Base-by-base conservation (phyloP, 2,329 filamentous ascomycete genomes). In the Dactylellina sp. region DNA sequence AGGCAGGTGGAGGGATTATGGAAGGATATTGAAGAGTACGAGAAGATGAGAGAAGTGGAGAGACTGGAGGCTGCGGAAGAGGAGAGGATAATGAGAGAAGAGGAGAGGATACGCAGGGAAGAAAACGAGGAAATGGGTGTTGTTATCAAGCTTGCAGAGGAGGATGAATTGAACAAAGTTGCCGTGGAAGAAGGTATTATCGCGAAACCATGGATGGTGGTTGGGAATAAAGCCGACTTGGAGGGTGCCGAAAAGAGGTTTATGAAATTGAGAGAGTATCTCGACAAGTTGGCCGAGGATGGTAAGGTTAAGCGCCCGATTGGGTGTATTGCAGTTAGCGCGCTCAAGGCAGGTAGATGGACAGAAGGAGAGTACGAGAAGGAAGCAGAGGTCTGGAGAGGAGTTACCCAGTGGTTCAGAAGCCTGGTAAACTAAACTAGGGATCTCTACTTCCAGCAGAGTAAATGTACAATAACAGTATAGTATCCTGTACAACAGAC, bases 191-290 rank as follows among this genome's bases (percentile, higher is more conserved):
- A 35, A 37, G 60, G 68, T 5, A 61, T 74, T 6, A 91, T 91
- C n/a, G 87, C 87, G 35, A 99, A 99, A 83, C 93, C 95, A 0
- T 99, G 95, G 95, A 95, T 96, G 79, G 93, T 97, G 3, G 89
- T 97, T 46, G 94, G 92, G 0, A 97, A 93, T 18, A 98, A 98
- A 82, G 93, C 92, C 0, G 94, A 98, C 80, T 80, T 96, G 62
- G 87, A 89, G 2, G 86, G 86, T 1, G 96, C 95, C 1, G 87
- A 93, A 80, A 86, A 88, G 22, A 96, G 95, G 79, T 99, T 92
- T 80, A 82, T 81, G 37, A 81, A 83, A 57, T 83, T 99, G 77
- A 88, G 88, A 76, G 82, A 82, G 7, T 97, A 97, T 81, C 82
- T 99, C 2, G 84, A 86, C 2, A 83, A 83, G 2, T 85, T 98